Conservation (phyloP, 768 basidiomycete genomes). For the Hypsizygus marmoreus region DNA sequence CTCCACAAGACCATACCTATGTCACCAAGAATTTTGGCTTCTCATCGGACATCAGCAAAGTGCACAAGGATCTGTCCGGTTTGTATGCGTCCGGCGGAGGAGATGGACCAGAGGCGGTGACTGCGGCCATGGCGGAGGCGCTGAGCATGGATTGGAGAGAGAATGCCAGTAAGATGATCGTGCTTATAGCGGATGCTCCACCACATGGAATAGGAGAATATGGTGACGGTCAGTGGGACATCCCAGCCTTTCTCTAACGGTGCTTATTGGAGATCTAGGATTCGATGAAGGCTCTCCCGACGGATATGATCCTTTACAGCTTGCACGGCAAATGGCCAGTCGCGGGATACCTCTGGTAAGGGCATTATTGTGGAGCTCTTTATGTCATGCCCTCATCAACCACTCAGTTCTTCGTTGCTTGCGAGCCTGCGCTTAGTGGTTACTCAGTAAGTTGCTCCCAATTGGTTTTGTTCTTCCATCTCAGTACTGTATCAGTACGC, state of each 20-base stretch:
- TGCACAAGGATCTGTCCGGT: slow-evolving; percentile 80
- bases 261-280: slow-evolving; percentile 46
- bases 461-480: slow-evolving; percentile 10
- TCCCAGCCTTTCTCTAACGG: slow-evolving; percentile 9
- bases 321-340: slow-evolving; percentile 88
- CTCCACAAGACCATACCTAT: slow-evolving; percentile 96
- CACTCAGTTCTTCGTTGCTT: slow-evolving; percentile 94
- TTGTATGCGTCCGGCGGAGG: slow-evolving; percentile 90
- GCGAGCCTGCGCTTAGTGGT: slow-evolving; percentile 93
- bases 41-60: slow-evolving; percentile 85
- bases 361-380: background rate
- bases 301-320: slow-evolving; percentile 84
- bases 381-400: slow-evolving; percentile 9
- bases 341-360: slow-evolving; percentile 86
- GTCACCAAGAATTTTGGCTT: slow-evolving; percentile 93
- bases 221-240: slow-evolving; percentile 74
- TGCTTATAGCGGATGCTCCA: slow-evolving; percentile 96
- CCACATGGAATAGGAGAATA: slow-evolving; percentile 98
- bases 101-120: slow-evolving; percentile 97
- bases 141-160: slow-evolving; percentile 90
- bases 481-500: slow-evolving; percentile 57
- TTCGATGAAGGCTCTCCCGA: slow-evolving; percentile 95
- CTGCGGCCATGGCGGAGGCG: slow-evolving; percentile 86
- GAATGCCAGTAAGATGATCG: slow-evolving; percentile 90
- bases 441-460: slow-evolving; percentile 64